These are phyloP conservation scores for Saitozyma sp. DNA, from an alignment of 768 basidiomycete genomes.

Conservation along the genomic window DNA sequence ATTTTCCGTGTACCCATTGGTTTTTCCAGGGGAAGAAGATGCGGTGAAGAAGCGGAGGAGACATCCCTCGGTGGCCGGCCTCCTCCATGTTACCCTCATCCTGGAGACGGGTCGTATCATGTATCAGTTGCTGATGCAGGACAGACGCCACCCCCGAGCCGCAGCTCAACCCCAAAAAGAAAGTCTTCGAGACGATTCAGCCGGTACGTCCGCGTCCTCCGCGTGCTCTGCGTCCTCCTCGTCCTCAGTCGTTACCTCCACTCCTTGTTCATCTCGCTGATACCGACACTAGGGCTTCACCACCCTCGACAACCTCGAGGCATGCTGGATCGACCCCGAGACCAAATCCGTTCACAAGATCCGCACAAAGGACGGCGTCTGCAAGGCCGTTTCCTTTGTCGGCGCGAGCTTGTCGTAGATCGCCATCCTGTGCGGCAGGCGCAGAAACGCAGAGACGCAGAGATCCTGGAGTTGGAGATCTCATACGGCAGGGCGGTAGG, in stretches of 20 bases:
- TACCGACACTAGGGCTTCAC: slow-evolving; percentile 65
- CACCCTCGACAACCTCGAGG: slow-evolving; percentile 81
- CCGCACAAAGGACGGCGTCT: slow-evolving; percentile 77
- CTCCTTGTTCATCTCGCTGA: not conserved
- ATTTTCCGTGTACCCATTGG: not conserved
- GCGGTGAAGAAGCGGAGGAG: too few species aligned
- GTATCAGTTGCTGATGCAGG: slow-evolving; percentile 47
- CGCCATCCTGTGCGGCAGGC: not conserved
- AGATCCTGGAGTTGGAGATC: too few species aligned
- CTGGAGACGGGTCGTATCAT: too few species aligned
- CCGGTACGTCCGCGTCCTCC: slow-evolving; percentile 58
- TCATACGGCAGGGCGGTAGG: too few species aligned
- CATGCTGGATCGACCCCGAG: slow-evolving; percentile 86
- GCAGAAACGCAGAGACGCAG: too few species aligned
- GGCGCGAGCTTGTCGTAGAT: slow-evolving; percentile 87
- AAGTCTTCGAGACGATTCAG: slow-evolving; percentile 96
- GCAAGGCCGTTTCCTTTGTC: slow-evolving; percentile 73
- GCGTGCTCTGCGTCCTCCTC: not conserved
- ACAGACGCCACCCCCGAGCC: slow-evolving; percentile 61
- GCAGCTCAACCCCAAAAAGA: slow-evolving; percentile 97
- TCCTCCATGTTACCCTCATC: too few species aligned
- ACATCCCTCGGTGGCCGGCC: too few species aligned
- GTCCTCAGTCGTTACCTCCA: not conserved
- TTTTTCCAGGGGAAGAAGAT: too few species aligned
- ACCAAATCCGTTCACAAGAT: slow-evolving; percentile 80